Conservation (phyloP, 345 rosid genomes). For the Gossypium stocksii region DNA sequence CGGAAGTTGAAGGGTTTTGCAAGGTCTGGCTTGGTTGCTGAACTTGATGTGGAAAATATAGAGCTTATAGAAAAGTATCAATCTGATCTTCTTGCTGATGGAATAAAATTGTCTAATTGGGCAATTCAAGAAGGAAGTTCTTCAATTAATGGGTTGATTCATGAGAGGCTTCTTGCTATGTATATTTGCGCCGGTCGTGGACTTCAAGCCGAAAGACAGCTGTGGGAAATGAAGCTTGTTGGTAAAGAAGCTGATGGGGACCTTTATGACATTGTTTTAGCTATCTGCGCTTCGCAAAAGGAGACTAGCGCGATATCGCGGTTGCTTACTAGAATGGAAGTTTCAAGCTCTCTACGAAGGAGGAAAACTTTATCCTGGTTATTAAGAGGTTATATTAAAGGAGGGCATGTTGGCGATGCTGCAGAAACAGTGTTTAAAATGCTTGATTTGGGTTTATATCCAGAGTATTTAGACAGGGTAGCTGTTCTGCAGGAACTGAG, state of each 20-base stretch:
- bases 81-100: slow-evolving; percentile 61
- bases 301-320: slow-evolving; percentile 53
- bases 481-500: slow-evolving; percentile 87
- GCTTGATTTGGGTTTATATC: slow-evolving; percentile 73
- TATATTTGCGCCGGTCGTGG: slow-evolving; percentile 84
- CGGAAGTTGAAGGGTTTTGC: slow-evolving; percentile 65
- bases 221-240: slow-evolving; percentile 85
- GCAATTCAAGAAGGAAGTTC: slow-evolving; percentile 59
- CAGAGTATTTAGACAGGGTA: slow-evolving; percentile 77
- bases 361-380: slow-evolving; percentile 76
- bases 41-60: slow-evolving; percentile 49
- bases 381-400: slow-evolving; percentile 80
- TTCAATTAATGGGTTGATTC: slow-evolving; percentile 56
- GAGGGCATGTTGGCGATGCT: slow-evolving; percentile 76
- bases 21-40: slow-evolving; percentile 51
- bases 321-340: slow-evolving; percentile 53
- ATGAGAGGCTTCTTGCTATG: slow-evolving; percentile 90
- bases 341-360: slow-evolving; percentile 41
- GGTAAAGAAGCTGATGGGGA: slow-evolving; percentile 82
- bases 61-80: slow-evolving; percentile 62
- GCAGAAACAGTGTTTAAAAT: slow-evolving; percentile 58
- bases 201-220: slow-evolving; percentile 76
- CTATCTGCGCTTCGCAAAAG: slow-evolving; percentile 81
- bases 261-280: slow-evolving; percentile 76
- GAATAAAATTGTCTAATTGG: slow-evolving; percentile 61